Conservation (phyloP, 2,329 filamentous ascomycete species). For the Plenodomus biglobosus region DNA sequence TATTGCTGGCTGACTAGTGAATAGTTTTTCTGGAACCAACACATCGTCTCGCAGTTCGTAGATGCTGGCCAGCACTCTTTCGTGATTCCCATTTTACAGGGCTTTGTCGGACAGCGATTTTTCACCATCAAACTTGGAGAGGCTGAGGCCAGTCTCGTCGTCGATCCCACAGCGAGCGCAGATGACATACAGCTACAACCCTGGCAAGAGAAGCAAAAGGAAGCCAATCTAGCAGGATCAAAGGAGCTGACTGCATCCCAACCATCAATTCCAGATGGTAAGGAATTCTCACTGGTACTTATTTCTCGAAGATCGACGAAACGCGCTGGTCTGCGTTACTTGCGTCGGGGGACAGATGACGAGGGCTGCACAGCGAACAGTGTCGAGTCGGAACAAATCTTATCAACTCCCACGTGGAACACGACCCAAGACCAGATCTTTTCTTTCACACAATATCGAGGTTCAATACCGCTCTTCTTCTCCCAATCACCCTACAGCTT, state of each 20-base stretch:
- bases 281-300: slow-evolving; percentile 76
- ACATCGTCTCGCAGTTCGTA: slow-evolving; percentile 73
- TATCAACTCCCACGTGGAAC: slow-evolving; percentile 71
- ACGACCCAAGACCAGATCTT: slow-evolving; percentile 61
- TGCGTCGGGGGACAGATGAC: slow-evolving; percentile 87
- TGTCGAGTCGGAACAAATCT: slow-evolving; percentile 93
- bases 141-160: slow-evolving; percentile 35
- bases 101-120: slow-evolving; percentile 83
- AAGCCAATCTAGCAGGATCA: slow-evolving; percentile 14
- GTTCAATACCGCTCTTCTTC: slow-evolving; percentile 93
- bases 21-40: slow-evolving; percentile 86
- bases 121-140: slow-evolving; percentile 68
- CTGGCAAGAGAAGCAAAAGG: slow-evolving; percentile 35
- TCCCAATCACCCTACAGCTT: slow-evolving; percentile 92
- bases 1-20: slow-evolving; percentile 2
- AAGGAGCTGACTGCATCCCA: slow-evolving; percentile 31
- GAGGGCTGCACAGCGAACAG: slow-evolving; percentile 84
- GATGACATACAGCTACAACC: slow-evolving; percentile 42
- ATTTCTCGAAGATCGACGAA: slow-evolving; percentile 88
- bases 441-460: slow-evolving; percentile 84
- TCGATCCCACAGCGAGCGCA: slow-evolving; percentile 37
- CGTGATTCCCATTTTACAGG: slow-evolving; percentile 83
- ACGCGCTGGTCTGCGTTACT: slow-evolving; percentile 83
- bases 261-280: slow-evolving; percentile 34
- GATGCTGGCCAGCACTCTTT: slow-evolving; percentile 70